Evolutionary conservation across 257 asterid species (phyloP).

Genomic region (Gentiana dahurica): DNA sequence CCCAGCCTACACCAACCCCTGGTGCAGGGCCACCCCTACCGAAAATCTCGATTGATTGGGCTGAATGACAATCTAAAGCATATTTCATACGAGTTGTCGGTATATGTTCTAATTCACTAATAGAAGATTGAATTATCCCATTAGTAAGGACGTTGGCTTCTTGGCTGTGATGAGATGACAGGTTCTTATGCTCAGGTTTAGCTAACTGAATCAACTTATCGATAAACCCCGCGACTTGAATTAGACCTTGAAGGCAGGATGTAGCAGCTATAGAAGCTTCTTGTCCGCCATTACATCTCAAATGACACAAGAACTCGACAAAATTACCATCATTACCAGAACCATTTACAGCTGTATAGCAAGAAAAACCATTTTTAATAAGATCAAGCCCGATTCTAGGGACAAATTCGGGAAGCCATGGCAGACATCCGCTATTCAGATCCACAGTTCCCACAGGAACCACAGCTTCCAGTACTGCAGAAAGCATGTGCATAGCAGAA

Average conservation of each 20-base stretch:
- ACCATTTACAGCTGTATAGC: constrained; percentile 27
- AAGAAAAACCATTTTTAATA: constrained; percentile 40
- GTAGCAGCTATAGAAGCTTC: constrained; percentile 60
- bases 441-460: constrained; percentile 35
- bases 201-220: constrained; percentile 61
- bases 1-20: constrained; percentile 99
- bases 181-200: constrained; percentile 32
- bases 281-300: constrained; percentile 32
- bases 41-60: constrained; percentile 45
- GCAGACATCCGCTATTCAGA: constrained; percentile 27
- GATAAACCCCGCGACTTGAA: constrained; percentile 41
- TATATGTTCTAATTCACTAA: constrained; percentile 31
- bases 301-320: constrained; percentile 36
- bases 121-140: constrained; percentile 54
- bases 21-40: constrained; percentile 98
- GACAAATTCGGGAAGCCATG: constrained; percentile 90
- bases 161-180: constrained; percentile 17
- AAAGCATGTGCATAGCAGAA: constrained; percentile 61
- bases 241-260: constrained; percentile 79
- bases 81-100: constrained; percentile 27
- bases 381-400: constrained; percentile 63
- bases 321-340: constrained; percentile 13
- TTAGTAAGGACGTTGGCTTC: constrained; percentile 57
- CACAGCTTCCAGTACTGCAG: constrained; percentile 60
- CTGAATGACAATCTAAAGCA: constrained; percentile 27